These are phyloP conservation scores for Petunia axillaris DNA, from an alignment of 257 asterid species.

Conservation along the genomic window DNA sequence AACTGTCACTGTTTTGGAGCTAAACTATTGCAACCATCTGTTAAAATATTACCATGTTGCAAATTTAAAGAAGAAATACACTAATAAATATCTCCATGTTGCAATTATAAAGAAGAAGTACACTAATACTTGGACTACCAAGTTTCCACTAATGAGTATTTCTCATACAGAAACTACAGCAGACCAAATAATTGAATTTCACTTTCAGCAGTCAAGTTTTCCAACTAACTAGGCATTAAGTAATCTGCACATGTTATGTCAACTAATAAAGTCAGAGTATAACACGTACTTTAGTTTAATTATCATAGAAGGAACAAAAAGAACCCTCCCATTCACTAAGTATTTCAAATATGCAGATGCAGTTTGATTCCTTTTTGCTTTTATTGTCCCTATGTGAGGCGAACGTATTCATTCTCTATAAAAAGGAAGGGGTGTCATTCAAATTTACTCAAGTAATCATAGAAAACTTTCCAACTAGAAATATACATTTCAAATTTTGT, in stretches of 20 bases:
- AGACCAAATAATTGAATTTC: background rate
- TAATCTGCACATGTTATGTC: constrained; percentile 12
- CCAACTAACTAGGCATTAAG: background rate
- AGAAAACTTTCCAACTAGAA: background rate
- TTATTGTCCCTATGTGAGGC: constrained; percentile 25
- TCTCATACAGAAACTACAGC: background rate
- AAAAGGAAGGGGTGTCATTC: constrained; percentile 7
- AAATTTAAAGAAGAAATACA: background rate
- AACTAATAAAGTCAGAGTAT: constrained; percentile 24
- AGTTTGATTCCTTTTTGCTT: constrained; percentile 36
- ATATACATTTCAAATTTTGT: background rate
- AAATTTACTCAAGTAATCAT: constrained; percentile 18
- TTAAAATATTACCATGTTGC: background rate
- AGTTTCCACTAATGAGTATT: constrained; percentile 1
- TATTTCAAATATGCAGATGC: constrained; percentile 29
- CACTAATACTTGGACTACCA: background rate
- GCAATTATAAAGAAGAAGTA: background rate
- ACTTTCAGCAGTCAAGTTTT: background rate
- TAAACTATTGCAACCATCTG: background rate
- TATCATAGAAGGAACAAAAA: constrained; percentile 33
- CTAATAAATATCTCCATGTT: background rate
- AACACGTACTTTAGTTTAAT: background rate
- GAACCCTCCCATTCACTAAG: background rate
- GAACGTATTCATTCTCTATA: constrained; percentile 23
- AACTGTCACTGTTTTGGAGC: background rate